A percentile compares a stretch with the other conserved stretches of the same genome.
These are phyloP conservation scores for Pseudocercospora vitis DNA, from an alignment of 2,329 filamentous ascomycete genomes.

Conservation along the genomic window DNA sequence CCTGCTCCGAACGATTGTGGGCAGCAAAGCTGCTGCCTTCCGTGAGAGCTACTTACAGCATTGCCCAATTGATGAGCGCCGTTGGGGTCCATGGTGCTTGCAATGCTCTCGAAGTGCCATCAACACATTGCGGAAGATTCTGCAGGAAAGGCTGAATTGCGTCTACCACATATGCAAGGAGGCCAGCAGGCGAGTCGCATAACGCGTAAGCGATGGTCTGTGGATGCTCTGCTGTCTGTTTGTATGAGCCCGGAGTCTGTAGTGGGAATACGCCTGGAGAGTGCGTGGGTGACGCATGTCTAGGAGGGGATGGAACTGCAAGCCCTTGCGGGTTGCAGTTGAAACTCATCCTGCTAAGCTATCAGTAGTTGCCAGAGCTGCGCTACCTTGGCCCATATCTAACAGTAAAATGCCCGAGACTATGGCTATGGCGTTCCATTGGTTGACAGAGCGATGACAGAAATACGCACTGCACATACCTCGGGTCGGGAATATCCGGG, in stretches of 20 bases:
- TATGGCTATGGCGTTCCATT: too few species aligned
- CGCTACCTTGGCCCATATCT: too few species aligned
- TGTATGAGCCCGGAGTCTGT: slow-evolving; percentile 19
- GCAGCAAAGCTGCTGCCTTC: not conserved
- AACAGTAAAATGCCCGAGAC: too few species aligned
- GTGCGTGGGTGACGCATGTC: not conserved
- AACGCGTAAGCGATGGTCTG: slow-evolving; percentile 61
- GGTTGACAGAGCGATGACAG: too few species aligned
- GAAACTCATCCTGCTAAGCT: slow-evolving; percentile 19
- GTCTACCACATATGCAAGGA: slow-evolving; percentile 56
- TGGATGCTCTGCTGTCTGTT: slow-evolving; percentile 38
- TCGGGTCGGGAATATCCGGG: slow-evolving; percentile 55
- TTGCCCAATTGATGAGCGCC: slow-evolving; percentile 61
- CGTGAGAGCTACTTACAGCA: slow-evolving; percentile 43
- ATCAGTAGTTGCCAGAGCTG: slow-evolving; percentile 3
- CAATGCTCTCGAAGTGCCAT: not conserved
- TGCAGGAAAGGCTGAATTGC: slow-evolving; percentile 23
- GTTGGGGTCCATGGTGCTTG: slow-evolving; percentile 38
- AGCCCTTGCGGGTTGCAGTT: slow-evolving; percentile 21
- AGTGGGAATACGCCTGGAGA: slow-evolving; percentile 19
- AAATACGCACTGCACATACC: slow-evolving; percentile 24
- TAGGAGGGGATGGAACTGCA: slow-evolving; percentile 7
- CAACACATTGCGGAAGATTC: not conserved
- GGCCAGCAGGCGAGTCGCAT: slow-evolving; percentile 61
- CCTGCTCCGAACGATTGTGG: not conserved